Evolutionary conservation across 768 basidiomycete species (phyloP), one percentile per base, ranked within the genome.

Genomic region (Saitozyma podzolica): DNA sequence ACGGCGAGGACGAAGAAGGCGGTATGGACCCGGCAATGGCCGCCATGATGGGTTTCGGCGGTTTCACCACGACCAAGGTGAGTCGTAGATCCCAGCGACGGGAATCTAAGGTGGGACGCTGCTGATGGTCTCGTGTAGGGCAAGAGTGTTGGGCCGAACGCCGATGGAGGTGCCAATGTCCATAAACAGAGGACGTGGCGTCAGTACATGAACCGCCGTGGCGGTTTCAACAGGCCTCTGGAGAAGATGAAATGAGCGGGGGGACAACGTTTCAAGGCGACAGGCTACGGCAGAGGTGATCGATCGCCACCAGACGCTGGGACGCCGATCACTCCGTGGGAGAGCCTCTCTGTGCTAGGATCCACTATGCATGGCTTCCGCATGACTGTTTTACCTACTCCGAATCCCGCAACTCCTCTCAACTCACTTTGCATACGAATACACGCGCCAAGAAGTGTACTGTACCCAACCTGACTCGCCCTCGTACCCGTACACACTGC

Each of bases 161-260:
- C 69, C 40, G 75, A 74, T 16, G 76, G 78, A 39, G 70, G 61
- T 5, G 74, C 67, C 9, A 63, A 73, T 37, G 65, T 77, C 49
- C 66, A 75, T 84, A 92, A 91, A 81, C 85, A 85, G 60, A 83
- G 92, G 63, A 94, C 91, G 29, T 95, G 92, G 94, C 84, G 92
- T 67, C 95, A 98, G 80, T 99, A 99, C 80, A 99, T 99, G 95
- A 97, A 97, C 79, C 85, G 92, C 86, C 77, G 61, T 73, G 68
- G 70, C 40, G 74, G 74, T 45, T 69, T 72, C 67, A 66, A 55
- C 79, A 91, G 92, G 70, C 93, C 94, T 16, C 81, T 97, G 64
- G 94, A 96, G 81, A 94, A 94, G 82, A 92, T 96, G 84, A 95
- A 94, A 81, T 95, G 84, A 55, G 6, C 50, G 37, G 7, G 14